Evolutionary conservation across 2,329 filamentous ascomycete genomes (phyloP).

Genomic region (Ilyonectria mors-panacis): DNA sequence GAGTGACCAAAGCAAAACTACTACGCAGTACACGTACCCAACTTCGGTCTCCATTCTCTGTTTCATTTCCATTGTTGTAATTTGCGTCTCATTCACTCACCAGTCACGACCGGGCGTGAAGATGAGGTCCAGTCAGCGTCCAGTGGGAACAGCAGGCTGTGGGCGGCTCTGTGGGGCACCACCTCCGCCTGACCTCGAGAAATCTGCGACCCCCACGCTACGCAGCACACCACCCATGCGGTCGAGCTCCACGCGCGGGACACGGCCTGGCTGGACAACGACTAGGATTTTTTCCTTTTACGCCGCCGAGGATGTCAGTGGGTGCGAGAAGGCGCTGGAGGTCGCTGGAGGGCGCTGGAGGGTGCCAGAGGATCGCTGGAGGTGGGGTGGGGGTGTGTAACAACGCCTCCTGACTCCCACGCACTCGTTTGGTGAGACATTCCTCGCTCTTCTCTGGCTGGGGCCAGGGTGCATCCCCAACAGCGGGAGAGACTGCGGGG

Average conservation of each 20-base stretch:
- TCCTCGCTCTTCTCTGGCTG: conserved; percentile 4
- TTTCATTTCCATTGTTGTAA: conserved; percentile 19
- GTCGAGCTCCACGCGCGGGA: conserved; percentile 19
- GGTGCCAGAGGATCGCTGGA: background rate
- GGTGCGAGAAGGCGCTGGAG: background rate
- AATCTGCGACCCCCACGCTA: conserved; percentile 28
- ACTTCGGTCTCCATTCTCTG: background rate
- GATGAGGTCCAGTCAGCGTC: conserved; percentile 18
- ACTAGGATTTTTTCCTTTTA: conserved; percentile 20
- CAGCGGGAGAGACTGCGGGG: conserved; percentile 14
- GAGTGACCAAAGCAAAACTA: background rate
- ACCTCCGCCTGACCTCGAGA: conserved; percentile 30
- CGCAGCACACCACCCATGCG: background rate
- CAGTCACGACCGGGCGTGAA: background rate
- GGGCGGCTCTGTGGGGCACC: conserved; percentile 26
- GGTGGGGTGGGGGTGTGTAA: conserved; percentile 19
- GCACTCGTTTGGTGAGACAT: conserved; percentile 3
- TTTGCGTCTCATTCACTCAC: conserved; percentile 8
- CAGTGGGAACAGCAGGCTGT: conserved; percentile 19
- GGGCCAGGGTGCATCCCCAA: conserved; percentile 6
- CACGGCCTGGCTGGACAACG: conserved; percentile 9
- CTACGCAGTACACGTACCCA: background rate
- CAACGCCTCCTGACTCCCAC: conserved; percentile 3
- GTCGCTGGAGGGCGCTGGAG: too few relatives aligned
- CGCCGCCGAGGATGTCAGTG: conserved; percentile 1